Percentiles rank a stretch among this genome's conserved stretches.
Conservation (phyloP, 768 basidiomycete genomes). For the Trichaptum fuscoviolaceum region DNA sequence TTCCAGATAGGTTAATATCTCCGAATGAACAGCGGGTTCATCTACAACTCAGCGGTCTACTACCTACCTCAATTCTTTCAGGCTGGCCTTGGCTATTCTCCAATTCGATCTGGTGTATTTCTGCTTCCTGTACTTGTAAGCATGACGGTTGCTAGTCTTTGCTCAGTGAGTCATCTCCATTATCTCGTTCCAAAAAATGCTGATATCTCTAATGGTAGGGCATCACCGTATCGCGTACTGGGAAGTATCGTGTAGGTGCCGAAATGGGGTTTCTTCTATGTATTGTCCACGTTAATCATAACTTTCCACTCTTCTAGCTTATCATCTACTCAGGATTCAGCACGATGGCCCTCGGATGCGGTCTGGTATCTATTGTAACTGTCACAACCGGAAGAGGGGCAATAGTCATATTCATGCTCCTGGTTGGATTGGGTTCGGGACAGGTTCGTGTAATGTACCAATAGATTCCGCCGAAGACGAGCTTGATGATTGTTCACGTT, state of each 20-base stretch:
- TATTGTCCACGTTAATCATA: background rate
- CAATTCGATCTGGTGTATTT: slow-evolving; percentile 60
- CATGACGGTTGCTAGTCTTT: slow-evolving; percentile 54
- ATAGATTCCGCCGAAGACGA: background rate
- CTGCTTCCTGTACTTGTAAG: slow-evolving; percentile 67
- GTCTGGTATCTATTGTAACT: slow-evolving; percentile 60
- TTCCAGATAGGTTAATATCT: slow-evolving; percentile 7
- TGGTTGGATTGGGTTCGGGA: slow-evolving; percentile 58
- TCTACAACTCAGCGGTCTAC: slow-evolving; percentile 60
- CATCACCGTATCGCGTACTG: slow-evolving; percentile 58
- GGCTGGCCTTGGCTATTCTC: slow-evolving; percentile 57
- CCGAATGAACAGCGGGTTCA: slow-evolving; percentile 38
- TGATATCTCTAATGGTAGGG: slow-evolving; percentile 34
- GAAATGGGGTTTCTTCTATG: background rate
- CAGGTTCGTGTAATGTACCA: slow-evolving; percentile 33
- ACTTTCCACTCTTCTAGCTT: slow-evolving; percentile 26
- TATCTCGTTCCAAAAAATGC: background rate
- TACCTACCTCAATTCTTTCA: slow-evolving; percentile 77
- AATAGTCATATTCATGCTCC: slow-evolving; percentile 54
- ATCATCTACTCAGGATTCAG: slow-evolving; percentile 61
- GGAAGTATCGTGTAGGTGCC: slow-evolving; percentile 47
- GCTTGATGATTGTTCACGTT: background rate
- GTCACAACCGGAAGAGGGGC: slow-evolving; percentile 41
- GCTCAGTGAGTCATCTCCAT: slow-evolving; percentile 33
- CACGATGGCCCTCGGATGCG: slow-evolving; percentile 66